Evolutionary conservation across 306 rosid species (phyloP).

Genomic region (Medicago ruthenica): DNA sequence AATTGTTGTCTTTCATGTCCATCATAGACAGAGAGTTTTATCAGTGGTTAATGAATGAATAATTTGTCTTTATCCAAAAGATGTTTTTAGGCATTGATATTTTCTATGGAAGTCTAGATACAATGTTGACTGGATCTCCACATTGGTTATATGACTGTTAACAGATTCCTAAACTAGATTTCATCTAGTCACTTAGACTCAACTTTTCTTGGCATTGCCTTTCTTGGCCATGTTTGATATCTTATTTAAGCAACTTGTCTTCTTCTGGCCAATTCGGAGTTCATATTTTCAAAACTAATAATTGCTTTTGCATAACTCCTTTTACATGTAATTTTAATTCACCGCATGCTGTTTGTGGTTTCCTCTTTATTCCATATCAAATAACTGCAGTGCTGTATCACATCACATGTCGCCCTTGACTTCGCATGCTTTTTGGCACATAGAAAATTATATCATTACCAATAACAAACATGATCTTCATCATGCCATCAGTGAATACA

Average conservation of each 20-base stretch:
- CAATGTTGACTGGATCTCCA: conserved; percentile 15
- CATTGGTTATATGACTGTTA: conserved; percentile 1
- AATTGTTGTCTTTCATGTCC: conserved; percentile 11
- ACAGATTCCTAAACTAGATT: conserved; percentile 9
- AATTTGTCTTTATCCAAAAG: conserved; percentile 5
- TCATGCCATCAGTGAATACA: background rate
- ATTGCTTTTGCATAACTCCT: conserved; percentile 13
- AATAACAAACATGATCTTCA: background rate
- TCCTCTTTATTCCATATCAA: background rate
- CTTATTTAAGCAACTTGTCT: conserved; percentile 1
- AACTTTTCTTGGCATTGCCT: conserved; percentile 15
- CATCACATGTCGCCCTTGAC: background rate
- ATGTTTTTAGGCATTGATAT: conserved; percentile 14
- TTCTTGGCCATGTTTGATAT: conserved; percentile 21
- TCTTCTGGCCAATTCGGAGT: background rate
- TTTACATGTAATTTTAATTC: conserved; percentile 16
- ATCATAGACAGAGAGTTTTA: conserved; percentile 15
- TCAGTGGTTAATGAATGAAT: conserved; percentile 7
- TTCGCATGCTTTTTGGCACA: conserved; percentile 14
- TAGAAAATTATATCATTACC: conserved; percentile 7
- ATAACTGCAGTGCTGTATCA: background rate
- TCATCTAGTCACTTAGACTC: conserved; percentile 3
- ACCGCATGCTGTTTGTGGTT: conserved; percentile 16
- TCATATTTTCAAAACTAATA: background rate
- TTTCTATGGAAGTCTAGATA: conserved; percentile 22